Evolutionary conservation across 2,329 filamentous ascomycete species (phyloP), one percentile per base, ranked within the genome.

Genomic region (Pseudocercospora fuligena): DNA sequence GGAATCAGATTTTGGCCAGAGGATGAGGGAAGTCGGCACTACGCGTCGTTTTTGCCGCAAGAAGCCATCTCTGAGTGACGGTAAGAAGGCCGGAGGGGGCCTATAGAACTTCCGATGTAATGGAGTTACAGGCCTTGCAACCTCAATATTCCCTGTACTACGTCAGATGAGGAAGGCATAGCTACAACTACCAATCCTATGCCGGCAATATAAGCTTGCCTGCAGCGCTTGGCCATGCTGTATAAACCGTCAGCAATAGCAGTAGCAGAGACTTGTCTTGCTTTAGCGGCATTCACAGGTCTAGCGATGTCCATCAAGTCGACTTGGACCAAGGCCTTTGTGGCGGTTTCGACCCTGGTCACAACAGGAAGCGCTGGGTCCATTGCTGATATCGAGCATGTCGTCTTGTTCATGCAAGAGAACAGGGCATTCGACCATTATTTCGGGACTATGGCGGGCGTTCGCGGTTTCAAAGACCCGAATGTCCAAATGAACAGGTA

Each of bases 381-480:
- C 16, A 66, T 72, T 27, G 68, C 78, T 27, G 84, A 86, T 64
- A 84, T 87, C 65, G 80, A 87, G 25, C 85, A 87, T 83, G 84
- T 87, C 29, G 81, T 87, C 11, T 81, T 87, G 11, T 87, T 87
- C 75, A 87, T 87, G 85, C 85, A 86, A 72, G 83, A 83, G 68
- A 83, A 83, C 63, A 74, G 81, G 49, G 80, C 80, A 3, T 82
- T 81, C 68, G 78, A 78, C 54, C 78, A 86, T 78, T 69, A 63
- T 29, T 69, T 66, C 58, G 63, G 65, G 3, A 66, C 66, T 25
- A 65, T 66, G 62, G 63, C 63, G 25, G 67, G 65, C 36, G 65
- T 68, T 36, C 66, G 66, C 54, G 61, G 63, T 25, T 67, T 87
- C 74, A 82, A 82, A 27, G 85, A 87, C 68, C 85, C 85, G 5